phyloP scores from a whole-genome alignment of 1,284 basidiomycete genomes.

The Ganoderma lucidum region DNA sequence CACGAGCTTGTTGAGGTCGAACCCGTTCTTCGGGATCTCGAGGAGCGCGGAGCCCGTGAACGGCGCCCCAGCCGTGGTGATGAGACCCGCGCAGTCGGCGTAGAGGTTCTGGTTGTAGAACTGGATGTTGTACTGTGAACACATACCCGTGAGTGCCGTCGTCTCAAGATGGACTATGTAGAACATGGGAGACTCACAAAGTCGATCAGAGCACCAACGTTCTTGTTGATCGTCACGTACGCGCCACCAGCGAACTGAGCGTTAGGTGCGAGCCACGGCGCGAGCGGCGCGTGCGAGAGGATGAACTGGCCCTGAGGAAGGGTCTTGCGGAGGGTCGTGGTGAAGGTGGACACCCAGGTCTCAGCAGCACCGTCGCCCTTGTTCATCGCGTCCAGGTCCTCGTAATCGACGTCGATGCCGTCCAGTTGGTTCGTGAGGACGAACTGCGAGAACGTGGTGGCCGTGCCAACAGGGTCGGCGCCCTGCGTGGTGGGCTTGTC shows the following conservation, averaged over 20 bases:
- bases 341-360: conserved; percentile 53
- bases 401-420: conserved; percentile 67
- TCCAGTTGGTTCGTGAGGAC: conserved; percentile 46
- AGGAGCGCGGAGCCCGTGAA: conserved; percentile 50
- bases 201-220: conserved; percentile 57
- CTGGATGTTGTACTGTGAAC: conserved; percentile 55
- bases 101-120: conserved; percentile 62
- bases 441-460: conserved; percentile 56
- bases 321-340: conserved; percentile 44
- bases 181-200: conserved; percentile 38
- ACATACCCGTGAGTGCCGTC: not conserved
- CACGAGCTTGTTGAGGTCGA: conserved; percentile 56
- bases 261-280: conserved; percentile 62
- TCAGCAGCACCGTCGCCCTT: conserved; percentile 47
- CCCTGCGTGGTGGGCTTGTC: conserved; percentile 56
- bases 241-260: conserved; percentile 60
- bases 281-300: conserved; percentile 52
- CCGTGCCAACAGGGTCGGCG: conserved; percentile 49
- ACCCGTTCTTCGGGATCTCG: conserved; percentile 64
- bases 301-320: conserved; percentile 46
- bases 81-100: conserved; percentile 60
- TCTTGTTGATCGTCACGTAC: conserved; percentile 63
- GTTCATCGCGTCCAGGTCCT: conserved; percentile 58
- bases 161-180: not conserved
- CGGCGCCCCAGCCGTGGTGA: conserved; percentile 45